phyloP scores from a whole-genome alignment of 345 rosid species.

The Euphorbia lathyris region DNA sequence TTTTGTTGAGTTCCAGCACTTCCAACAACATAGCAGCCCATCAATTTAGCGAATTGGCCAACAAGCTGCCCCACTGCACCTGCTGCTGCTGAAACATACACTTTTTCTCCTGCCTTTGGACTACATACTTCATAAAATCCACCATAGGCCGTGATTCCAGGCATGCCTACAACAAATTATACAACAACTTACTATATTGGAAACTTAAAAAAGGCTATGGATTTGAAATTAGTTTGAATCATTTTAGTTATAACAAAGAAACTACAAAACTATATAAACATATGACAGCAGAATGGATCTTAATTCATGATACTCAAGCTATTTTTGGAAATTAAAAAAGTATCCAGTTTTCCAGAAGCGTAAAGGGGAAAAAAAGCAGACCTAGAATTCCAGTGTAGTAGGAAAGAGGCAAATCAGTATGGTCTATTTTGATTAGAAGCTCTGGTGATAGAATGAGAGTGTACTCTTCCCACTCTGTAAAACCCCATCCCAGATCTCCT shows the following conservation, averaged over 20 bases:
- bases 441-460: conserved; percentile 35
- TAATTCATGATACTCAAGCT: too few relatives aligned
- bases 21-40: conserved; percentile 35
- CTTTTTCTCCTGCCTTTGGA: conserved; percentile 28
- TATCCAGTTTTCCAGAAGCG: too few relatives aligned
- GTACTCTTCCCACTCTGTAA: conserved; percentile 64
- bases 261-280: too few relatives aligned
- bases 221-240: too few relatives aligned
- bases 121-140: conserved; percentile 34
- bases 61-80: conserved; percentile 40
- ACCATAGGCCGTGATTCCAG: conserved; percentile 33
- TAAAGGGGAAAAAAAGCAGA: conserved; percentile 9
- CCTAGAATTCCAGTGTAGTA: conserved; percentile 65
- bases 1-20: conserved; percentile 36
- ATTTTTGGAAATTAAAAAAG: too few relatives aligned
- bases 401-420: conserved; percentile 54
- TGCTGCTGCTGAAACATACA: conserved; percentile 27
- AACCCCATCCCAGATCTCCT: conserved; percentile 58
- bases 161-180: conserved; percentile 22
- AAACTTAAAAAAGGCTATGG: too few relatives aligned
- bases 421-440: conserved; percentile 40
- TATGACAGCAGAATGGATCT: too few relatives aligned
- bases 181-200: too few relatives aligned
- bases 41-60: conserved; percentile 31
- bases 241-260: too few relatives aligned